Base-by-base conservation (phyloP, 75 land plant genomes). In the Ceratopteris richardii region DNA sequence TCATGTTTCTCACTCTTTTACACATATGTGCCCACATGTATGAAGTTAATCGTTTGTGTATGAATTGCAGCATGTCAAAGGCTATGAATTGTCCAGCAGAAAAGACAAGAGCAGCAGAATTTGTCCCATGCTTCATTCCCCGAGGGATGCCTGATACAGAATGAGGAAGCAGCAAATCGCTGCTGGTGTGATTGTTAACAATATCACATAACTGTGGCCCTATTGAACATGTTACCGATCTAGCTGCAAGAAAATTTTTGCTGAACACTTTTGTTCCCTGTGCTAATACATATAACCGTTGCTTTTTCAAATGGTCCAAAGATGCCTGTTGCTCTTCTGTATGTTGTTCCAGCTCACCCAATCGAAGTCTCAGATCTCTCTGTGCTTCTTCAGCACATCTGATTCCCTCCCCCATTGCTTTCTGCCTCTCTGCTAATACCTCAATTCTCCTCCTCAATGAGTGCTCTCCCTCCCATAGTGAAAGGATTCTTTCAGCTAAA, bases 391-490 rank as follows among this genome's bases (percentile, higher is more conserved):
- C 54, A 23, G 29, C 29, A 23, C 29, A 21, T 26, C 29, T 26
- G 24, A 52, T 52, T 23, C 25, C 27, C 7, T 52, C 54, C 29
- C 25, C 25, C 54, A 52, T 52, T 13, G 27, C 54, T 28, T 52
- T 25, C 54, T 52, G 54, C 25, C 27, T 23, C 14, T 26, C 29
- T 13, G 5, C 28, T 9, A 52, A 23, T 1, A 26, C 14, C 13
- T 52, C 54, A 23, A 52, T 52, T 23, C 54, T 52, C 4, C 29
- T 26, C 29, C 54, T 22, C 54, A 52, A 1, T 1, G 54, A 52
- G 25, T 26, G 28, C 16, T 52, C 54, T 23, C 54, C 54, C 23
- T 52, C 54, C 54, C 54, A 52, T 11, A 52, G 28, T 11, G 54
- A 2, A 23, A 52, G 54, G 3, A 52, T 52, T 24, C 54, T 28